These are phyloP conservation scores for Microcyclospora tardicrescens DNA, from an alignment of 2,329 filamentous ascomycete species.

Conservation along the genomic window DNA sequence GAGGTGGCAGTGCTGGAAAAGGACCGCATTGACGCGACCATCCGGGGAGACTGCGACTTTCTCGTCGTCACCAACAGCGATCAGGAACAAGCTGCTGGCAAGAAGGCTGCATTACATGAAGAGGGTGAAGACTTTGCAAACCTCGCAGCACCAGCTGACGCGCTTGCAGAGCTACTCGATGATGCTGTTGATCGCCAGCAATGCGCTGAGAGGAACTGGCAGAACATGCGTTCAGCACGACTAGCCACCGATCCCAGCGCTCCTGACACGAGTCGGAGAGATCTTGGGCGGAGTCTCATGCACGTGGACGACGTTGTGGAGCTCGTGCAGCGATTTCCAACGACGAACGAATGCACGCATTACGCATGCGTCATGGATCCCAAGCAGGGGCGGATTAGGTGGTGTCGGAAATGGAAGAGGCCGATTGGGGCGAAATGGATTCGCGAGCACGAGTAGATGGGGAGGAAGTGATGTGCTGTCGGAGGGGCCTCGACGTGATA, in stretches of 20 bases:
- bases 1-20: constrained; percentile 43
- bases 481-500: no score
- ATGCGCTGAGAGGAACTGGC: constrained; percentile 21
- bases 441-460: constrained; percentile 4
- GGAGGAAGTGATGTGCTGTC: no score
- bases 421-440: constrained; percentile 11
- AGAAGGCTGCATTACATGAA: constrained; percentile 6
- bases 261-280: background rate
- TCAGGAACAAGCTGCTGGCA: constrained; percentile 6
- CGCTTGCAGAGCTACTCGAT: constrained; percentile 17
- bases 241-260: background rate
- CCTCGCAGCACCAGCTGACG: constrained; percentile 5
- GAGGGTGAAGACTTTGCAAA: constrained; percentile 10
- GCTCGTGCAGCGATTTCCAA: constrained; percentile 41
- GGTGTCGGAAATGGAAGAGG: constrained; percentile 11
- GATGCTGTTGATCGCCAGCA: constrained; percentile 24
- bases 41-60: constrained; percentile 37
- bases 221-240: constrained; percentile 4
- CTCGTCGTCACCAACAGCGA: constrained; percentile 48
- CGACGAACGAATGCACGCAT: constrained; percentile 45
- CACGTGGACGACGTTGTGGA: constrained; percentile 27
- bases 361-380: constrained; percentile 48
- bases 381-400: constrained; percentile 6
- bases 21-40: constrained; percentile 35
- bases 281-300: constrained; percentile 17